phyloP scores from a whole-genome alignment of 2,329 filamentous ascomycete species.

The Xylogone sp. region DNA sequence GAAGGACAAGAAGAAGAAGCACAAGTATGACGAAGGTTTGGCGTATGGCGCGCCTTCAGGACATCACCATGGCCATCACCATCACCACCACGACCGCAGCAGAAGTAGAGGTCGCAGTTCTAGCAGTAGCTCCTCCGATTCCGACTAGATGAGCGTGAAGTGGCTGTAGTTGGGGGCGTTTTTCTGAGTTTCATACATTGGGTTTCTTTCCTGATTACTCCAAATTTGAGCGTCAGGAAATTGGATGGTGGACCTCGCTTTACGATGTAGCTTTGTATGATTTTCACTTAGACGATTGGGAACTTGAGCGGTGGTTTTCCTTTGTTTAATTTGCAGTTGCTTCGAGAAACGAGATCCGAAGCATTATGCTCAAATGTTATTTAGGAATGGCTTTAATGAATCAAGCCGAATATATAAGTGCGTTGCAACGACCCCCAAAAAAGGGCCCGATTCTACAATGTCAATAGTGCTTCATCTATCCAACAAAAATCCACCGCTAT shows the following conservation, averaged over 20 bases:
- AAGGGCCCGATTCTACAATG: too few relatives aligned
- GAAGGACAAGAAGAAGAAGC: slow-evolving; percentile 27
- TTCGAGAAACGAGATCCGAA: not conserved
- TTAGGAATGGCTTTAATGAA: not conserved
- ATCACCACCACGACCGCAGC: not conserved
- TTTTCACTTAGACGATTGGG: not conserved
- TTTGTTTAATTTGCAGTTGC: too few relatives aligned
- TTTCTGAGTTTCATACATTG: not conserved
- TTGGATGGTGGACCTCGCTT: not conserved
- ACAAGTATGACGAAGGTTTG: slow-evolving; percentile 5
- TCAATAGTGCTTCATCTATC: too few relatives aligned
- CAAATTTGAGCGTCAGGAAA: too few relatives aligned
- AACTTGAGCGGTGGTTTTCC: not conserved
- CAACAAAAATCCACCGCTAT: not conserved
- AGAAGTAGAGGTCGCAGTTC: slow-evolving; percentile 3
- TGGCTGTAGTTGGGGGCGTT: too few relatives aligned
- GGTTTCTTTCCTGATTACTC: not conserved
- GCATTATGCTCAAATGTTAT: not conserved
- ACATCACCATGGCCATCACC: not conserved
- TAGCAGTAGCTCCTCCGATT: not conserved
- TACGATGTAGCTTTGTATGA: not conserved
- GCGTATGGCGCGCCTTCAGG: slow-evolving; percentile 1
- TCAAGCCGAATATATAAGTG: too few relatives aligned
- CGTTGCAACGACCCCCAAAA: too few relatives aligned
- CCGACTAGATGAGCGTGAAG: too few relatives aligned